A percentile compares a stretch with the other conserved stretches of the same genome.
Conservation (phyloP, 2,329 filamentous ascomycete genomes). For the Penicillium sp. region DNA sequence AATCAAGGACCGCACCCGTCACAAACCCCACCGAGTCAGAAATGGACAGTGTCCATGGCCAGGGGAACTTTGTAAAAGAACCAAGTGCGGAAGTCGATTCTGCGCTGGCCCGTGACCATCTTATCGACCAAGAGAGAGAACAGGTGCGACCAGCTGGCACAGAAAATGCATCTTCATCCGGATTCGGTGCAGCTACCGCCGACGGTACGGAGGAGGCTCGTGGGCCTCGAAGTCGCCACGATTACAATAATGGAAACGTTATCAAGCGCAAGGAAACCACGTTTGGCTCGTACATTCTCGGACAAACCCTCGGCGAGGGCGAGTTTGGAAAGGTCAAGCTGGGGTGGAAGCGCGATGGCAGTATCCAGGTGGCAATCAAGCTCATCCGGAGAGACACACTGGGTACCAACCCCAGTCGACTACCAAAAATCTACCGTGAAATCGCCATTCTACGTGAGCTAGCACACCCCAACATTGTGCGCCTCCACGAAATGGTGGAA, state of each 20-base stretch:
- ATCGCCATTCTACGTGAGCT: constrained; percentile 85
- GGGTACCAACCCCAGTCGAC: constrained; percentile 79
- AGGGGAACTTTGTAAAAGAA: constrained; percentile 66
- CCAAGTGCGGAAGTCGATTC: constrained; percentile 77
- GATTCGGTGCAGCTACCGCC: constrained; percentile 45
- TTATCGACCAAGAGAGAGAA: constrained; percentile 70
- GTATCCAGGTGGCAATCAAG: constrained; percentile 94
- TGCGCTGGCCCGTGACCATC: constrained; percentile 72
- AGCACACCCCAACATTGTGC: constrained; percentile 94
- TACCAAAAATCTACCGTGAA: constrained; percentile 97
- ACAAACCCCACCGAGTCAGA: constrained; percentile 38
- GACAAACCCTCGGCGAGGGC: constrained; percentile 93
- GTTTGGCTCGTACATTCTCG: constrained; percentile 93
- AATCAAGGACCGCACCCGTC: constrained; percentile 32
- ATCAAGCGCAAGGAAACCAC: constrained; percentile 77
- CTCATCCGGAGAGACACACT: constrained; percentile 90
- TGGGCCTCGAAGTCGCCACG: constrained; percentile 52
- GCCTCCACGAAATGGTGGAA: constrained; percentile 96
- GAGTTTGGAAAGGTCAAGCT: constrained; percentile 99
- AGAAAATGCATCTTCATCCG: constrained; percentile 23
- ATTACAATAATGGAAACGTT: constrained; percentile 54
- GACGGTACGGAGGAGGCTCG: constrained; percentile 45
- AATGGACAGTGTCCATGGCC: constrained; percentile 57
- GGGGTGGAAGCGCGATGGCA: constrained; percentile 95
- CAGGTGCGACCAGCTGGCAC: constrained; percentile 66